Evolutionary conservation across 202 grass and related monocot genomes (phyloP).

Genomic region (Schoenoplectus triqueter): DNA sequence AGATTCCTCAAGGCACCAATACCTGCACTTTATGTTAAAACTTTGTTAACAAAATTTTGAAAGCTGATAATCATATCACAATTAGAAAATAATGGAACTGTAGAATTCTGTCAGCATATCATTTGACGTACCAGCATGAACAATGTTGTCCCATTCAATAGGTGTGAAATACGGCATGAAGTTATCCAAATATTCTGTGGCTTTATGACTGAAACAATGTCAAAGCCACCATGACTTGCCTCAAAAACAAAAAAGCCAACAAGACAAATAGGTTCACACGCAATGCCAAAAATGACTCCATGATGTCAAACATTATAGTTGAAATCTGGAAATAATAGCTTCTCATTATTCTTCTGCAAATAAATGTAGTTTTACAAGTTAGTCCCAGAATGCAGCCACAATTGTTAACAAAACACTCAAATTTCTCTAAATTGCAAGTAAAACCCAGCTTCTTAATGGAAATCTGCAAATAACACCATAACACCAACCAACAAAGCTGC

Average conservation of each 20-base stretch:
- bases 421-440: not conserved
- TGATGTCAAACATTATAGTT: slow-evolving; percentile 84
- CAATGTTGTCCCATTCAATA: slow-evolving; percentile 62
- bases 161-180: slow-evolving; percentile 64
- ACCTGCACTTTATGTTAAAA: slow-evolving; percentile 46
- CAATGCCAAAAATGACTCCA: slow-evolving; percentile 75
- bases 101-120: slow-evolving; percentile 63
- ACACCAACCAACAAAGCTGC: not conserved
- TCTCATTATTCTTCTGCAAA: slow-evolving; percentile 41
- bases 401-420: not conserved
- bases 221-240: slow-evolving; percentile 44
- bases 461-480: not conserved
- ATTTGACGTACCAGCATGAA: slow-evolving; percentile 9
- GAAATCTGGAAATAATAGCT: slow-evolving; percentile 47
- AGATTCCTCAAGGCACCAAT: slow-evolving; percentile 90
- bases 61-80: not conserved
- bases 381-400: slow-evolving; percentile 6
- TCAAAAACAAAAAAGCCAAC: slow-evolving; percentile 50
- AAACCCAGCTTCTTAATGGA: not conserved
- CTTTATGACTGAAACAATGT: slow-evolving; percentile 63
- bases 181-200: slow-evolving; percentile 59
- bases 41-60: not conserved
- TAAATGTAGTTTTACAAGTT: not conserved
- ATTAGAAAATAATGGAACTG: slow-evolving; percentile 45
- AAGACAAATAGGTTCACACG: slow-evolving; percentile 64